phyloP scores from a whole-genome alignment of 164 flowering plant species.

The Piper longum region DNA sequence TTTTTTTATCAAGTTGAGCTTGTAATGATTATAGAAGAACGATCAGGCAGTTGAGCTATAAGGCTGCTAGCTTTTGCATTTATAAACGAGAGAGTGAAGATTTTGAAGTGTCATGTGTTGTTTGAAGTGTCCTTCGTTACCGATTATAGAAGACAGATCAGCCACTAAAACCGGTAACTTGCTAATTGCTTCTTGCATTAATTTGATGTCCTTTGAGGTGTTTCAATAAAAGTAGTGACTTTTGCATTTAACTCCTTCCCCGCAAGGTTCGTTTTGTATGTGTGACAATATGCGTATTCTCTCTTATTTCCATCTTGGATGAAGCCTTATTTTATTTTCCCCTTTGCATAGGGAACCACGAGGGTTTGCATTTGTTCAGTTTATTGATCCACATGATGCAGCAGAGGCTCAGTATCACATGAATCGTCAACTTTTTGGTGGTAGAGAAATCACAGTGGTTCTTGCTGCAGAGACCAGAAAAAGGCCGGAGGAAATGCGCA shows the following conservation, averaged over 20 bases:
- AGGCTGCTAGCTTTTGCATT: slow-evolving; percentile 19
- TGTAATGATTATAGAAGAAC: slow-evolving; percentile 48
- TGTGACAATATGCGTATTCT: not conserved
- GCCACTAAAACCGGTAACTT: slow-evolving; percentile 37
- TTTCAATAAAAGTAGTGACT: slow-evolving; percentile 12
- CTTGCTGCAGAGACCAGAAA: slow-evolving; percentile 78
- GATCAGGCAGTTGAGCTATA: slow-evolving; percentile 38
- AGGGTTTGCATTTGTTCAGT: slow-evolving; percentile 93
- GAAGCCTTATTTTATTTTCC: slow-evolving; percentile 2
- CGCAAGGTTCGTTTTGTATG: slow-evolving; percentile 13
- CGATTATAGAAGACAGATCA: slow-evolving; percentile 62
- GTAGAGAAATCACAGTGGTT: slow-evolving; percentile 68
- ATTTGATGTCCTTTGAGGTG: slow-evolving; percentile 15
- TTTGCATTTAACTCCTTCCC: slow-evolving; percentile 1
- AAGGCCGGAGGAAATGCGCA: slow-evolving; percentile 86
- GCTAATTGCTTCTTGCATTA: slow-evolving; percentile 32
- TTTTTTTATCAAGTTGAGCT: slow-evolving; percentile 59
- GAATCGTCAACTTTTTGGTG: slow-evolving; percentile 67
- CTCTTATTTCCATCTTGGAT: not conserved
- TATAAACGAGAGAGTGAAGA: slow-evolving; percentile 57
- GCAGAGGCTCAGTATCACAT: slow-evolving; percentile 70
- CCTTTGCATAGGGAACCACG: slow-evolving; percentile 56
- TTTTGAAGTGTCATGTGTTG: slow-evolving; percentile 53
- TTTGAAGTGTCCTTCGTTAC: slow-evolving; percentile 51
- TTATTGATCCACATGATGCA: slow-evolving; percentile 74